Evolutionary conservation across 1,139 yeast species (phyloP), one percentile per base, ranked within the genome.

Genomic region (Suhomyces chickasaworum): DNA sequence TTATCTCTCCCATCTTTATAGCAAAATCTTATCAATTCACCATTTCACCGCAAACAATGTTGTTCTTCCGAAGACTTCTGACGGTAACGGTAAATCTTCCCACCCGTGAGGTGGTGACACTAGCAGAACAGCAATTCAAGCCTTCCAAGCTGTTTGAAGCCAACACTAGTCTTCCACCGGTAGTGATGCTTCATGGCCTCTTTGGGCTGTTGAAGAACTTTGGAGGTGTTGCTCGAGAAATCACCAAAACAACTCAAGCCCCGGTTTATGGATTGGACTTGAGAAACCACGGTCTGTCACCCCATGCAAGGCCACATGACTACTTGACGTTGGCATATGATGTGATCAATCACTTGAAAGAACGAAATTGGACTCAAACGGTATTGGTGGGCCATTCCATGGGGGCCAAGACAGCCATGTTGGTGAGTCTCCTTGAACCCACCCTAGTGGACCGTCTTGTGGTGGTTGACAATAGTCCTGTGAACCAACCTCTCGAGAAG

Each of bases 341-440:
- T 54, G 66, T 80, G 13, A 58, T 66, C 13, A 52, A 57, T 29
- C 70, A 71, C 44, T 49, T 77, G 12, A 51, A 60, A 15, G 55
- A 57, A 20, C 60, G 64, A 13, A 47, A 56, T 1, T 61, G 67
- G 56, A 44, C 51, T 4, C 54, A 61, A 27, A 68, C 66, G 12
- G 47, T 56, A 7, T 46, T 78, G 21, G 69, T 74, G 8, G 84
- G 84, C 0, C 81, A 78, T 54, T 76, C 80, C 21, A 69, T 79
- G 72, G 84, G 84, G 0, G 83, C 81, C 7, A 78, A 78, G 49
- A 73, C 73, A 5, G 73, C 80, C 6, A 77, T 78, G 81, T 48
- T 75, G 44, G 68, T 73, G 3, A 66, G 74, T 4, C 59, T 78
- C 37, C 54, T 61, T 39, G 55, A 61, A 39, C 81, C 81, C 1